Base-by-base conservation (phyloP, 2,329 filamentous ascomycete genomes). In the Fusarium continuum region DNA sequence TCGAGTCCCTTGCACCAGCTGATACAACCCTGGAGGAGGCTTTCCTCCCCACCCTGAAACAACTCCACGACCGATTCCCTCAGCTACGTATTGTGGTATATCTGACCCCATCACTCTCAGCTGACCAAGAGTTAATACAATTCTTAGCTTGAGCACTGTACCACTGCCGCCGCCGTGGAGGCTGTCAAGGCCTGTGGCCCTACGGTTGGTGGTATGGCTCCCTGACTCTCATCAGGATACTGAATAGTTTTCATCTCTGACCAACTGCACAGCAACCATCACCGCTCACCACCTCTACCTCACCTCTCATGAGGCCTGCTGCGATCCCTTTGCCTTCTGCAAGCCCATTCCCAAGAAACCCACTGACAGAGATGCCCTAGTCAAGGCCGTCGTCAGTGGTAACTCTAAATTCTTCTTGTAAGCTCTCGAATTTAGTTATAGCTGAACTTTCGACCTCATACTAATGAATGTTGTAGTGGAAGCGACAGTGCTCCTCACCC, bases 281-380 rank as follows among this genome's bases (percentile, higher is more conserved):
- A 97, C 93, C 0, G 91, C 92, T 3, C 93, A 97, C 72, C 93
- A 97, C 72, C 81, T 96, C 19, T 92, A 86, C 67, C 83, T 97
- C 26, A 92, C 90, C 11, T 87, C 91, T 14, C 90, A 95, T 70
- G 88, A 93, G 69, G 80, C 78, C 57, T 77, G 78, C 54, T 90
- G 89, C 80, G 86, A 87, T 17, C 71, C 72, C 23, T 76, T 79
- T 47, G 76, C 76, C 72, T 96, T 93, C 84, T 93, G 72, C 88
- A 94, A 85, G 86, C 89, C 82, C 82, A 92, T 91, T 26, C 86
- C 89, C 45, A 91, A 91, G 80, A 88, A 86, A 29, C 88, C 91
- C 0, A 84, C 82, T 14, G 89, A 93, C 71, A 85, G 92, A 6
- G 85, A 88, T 46, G 91, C 91, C 6, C 82, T 96, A 34, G 76